These are phyloP conservation scores for Bertia moriformis DNA, from an alignment of 2,329 filamentous ascomycete genomes.

Conservation along the genomic window DNA sequence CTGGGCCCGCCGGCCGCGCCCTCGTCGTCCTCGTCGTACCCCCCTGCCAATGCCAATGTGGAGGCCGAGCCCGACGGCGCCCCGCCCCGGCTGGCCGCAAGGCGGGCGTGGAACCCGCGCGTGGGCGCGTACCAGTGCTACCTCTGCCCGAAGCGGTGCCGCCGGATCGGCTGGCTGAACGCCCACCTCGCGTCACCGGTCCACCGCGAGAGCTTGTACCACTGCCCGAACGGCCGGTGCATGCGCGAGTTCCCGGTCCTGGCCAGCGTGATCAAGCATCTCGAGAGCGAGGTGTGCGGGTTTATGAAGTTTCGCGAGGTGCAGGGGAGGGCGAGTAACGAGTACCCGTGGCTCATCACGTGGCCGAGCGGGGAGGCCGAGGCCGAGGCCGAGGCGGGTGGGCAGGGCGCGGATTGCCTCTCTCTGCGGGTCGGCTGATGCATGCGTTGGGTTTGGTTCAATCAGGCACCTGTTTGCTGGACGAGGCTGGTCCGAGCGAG, in stretches of 20 bases:
- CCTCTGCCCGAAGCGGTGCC: neutral
- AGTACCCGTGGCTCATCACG: too few species aligned
- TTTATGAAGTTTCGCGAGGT: conserved; percentile 20
- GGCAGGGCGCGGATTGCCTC: too few species aligned
- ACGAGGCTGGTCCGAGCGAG: too few species aligned
- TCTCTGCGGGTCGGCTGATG: too few species aligned
- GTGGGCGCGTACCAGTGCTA: neutral
- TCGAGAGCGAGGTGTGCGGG: conserved; percentile 26
- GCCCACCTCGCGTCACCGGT: neutral
- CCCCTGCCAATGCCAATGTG: too few species aligned
- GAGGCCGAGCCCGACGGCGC: neutral
- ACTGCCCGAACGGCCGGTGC: conserved; percentile 21
- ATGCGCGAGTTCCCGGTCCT: conserved; percentile 20
- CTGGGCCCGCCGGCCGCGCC: too few species aligned
- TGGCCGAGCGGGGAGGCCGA: too few species aligned
- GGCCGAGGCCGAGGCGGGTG: too few species aligned
- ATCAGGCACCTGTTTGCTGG: too few species aligned
- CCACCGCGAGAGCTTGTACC: conserved; percentile 21
- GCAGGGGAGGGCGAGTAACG: too few species aligned
- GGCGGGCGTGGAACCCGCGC: neutral
- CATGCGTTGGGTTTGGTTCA: too few species aligned
- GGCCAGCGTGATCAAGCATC: conserved; percentile 22
- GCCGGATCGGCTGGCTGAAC: neutral
- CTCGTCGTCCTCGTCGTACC: too few species aligned
- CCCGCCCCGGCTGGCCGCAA: neutral